Evolutionary conservation across 2,329 filamentous ascomycete species (phyloP).

Genomic region (Fusarium coicis): DNA sequence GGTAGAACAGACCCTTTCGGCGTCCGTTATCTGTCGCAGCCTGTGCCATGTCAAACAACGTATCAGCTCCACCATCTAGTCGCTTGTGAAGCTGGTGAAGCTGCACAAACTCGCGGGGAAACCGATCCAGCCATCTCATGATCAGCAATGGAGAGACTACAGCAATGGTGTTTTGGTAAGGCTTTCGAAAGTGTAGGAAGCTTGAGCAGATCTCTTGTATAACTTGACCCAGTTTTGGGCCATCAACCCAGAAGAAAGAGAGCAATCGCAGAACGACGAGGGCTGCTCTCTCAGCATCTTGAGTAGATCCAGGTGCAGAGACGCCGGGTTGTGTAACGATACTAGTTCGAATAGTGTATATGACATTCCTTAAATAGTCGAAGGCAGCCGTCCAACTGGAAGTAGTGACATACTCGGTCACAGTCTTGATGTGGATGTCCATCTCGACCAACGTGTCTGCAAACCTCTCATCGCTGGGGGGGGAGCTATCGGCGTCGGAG

Average conservation of each 20-base stretch:
- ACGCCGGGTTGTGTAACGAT: conserved; percentile 53
- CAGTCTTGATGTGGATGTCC: conserved; percentile 64
- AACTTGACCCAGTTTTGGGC: conserved; percentile 67
- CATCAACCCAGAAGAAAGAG: conserved; percentile 73
- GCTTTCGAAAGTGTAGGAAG: conserved; percentile 73
- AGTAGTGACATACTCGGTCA: conserved; percentile 73
- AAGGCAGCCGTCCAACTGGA: conserved; percentile 71
- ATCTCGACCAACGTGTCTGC: conserved; percentile 57
- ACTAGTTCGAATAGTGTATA: conserved; percentile 62
- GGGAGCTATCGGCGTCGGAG: conserved; percentile 28
- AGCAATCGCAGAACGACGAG: conserved; percentile 68
- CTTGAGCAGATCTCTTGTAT: conserved; percentile 74
- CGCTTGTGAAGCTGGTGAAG: conserved; percentile 69
- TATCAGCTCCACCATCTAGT: conserved; percentile 73
- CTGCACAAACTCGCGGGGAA: conserved; percentile 72
- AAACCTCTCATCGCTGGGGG: conserved; percentile 39
- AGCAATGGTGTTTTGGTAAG: conserved; percentile 72
- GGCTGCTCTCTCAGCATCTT: conserved; percentile 63
- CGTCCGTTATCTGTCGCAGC: conserved; percentile 68
- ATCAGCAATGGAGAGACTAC: conserved; percentile 72
- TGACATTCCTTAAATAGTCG: conserved; percentile 65
- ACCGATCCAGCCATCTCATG: conserved; percentile 72
- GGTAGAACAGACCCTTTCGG: conserved; percentile 66
- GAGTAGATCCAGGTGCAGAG: conserved; percentile 49
- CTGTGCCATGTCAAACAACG: conserved; percentile 75